phyloP scores from a whole-genome alignment of 768 basidiomycete species.

The Panaeolus papilionaceus region DNA sequence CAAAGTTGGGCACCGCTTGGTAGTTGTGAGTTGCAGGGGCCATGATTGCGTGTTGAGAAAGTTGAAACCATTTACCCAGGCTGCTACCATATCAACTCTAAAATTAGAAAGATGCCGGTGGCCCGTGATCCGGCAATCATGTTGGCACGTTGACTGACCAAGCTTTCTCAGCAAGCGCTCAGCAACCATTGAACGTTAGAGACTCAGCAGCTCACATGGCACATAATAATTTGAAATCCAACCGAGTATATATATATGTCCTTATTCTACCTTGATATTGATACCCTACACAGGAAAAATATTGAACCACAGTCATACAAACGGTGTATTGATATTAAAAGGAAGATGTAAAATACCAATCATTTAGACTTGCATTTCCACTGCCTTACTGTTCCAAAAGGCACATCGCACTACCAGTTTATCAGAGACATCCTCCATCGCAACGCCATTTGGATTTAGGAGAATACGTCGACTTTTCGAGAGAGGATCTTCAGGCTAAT shows the following conservation, averaged over 20 bases:
- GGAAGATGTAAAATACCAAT: not conserved
- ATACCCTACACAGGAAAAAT: too few species aligned
- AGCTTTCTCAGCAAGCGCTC: slow-evolving; percentile 6
- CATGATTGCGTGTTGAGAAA: slow-evolving; percentile 4
- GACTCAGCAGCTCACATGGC: too few species aligned
- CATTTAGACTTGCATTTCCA: not conserved
- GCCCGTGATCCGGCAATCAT: slow-evolving; percentile 1
- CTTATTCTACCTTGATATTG: too few species aligned
- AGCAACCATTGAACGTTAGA: not conserved
- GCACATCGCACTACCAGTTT: not conserved
- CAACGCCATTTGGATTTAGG: not conserved
- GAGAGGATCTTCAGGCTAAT: not conserved
- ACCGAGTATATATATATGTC: too few species aligned
- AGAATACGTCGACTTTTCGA: not conserved
- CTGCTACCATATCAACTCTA: not conserved
- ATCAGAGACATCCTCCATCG: not conserved
- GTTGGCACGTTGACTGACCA: not conserved
- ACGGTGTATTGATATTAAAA: not conserved
- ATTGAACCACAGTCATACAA: too few species aligned
- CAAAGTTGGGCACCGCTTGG: slow-evolving; percentile 4
- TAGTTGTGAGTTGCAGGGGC: slow-evolving; percentile 10
- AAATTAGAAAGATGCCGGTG: not conserved
- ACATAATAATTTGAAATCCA: too few species aligned
- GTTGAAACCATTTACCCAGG: not conserved
- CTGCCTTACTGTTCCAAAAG: not conserved